phyloP scores from a whole-genome alignment of 108 stramenopile genomes.

The Nitzschia putrida region DNA sequence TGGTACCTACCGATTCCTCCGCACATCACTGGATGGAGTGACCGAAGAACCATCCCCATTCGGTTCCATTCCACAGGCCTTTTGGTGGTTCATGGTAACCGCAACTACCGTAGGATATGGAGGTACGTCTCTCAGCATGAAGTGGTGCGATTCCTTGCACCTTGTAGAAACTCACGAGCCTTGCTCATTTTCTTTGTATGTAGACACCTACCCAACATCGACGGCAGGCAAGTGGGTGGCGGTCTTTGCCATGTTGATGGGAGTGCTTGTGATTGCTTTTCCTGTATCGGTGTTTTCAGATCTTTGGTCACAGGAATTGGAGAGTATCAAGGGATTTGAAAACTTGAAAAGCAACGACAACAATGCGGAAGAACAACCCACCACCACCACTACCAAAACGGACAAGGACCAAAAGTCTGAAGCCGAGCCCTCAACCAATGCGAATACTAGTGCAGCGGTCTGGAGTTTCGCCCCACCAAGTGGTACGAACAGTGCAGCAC shows the following conservation, averaged over 20 bases:
- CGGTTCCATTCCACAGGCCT: slow-evolving; percentile 55
- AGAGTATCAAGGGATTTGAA: slow-evolving; percentile 27
- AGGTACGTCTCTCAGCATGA: slow-evolving; percentile 20
- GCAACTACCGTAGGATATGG: slow-evolving; percentile 76
- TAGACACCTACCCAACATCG: slow-evolving; percentile 51
- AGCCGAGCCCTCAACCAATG: background rate
- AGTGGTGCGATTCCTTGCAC: background rate
- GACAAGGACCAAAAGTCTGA: background rate
- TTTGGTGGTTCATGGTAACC: slow-evolving; percentile 84
- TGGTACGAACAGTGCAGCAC: too few species aligned
- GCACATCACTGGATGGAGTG: slow-evolving; percentile 45
- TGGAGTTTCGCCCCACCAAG: too few species aligned
- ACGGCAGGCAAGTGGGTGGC: slow-evolving; percentile 52
- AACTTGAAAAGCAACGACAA: slow-evolving; percentile 23
- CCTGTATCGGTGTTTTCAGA: slow-evolving; percentile 76
- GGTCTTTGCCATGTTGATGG: slow-evolving; percentile 59
- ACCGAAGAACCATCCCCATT: slow-evolving; percentile 67
- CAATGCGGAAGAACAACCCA: slow-evolving; percentile 30
- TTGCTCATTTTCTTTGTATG: background rate
- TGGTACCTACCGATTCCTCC: slow-evolving; percentile 48
- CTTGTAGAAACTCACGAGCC: background rate
- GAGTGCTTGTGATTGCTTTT: slow-evolving; percentile 78
- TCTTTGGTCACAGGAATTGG: slow-evolving; percentile 67
- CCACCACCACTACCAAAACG: slow-evolving; percentile 23
- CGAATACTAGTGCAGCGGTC: background rate